These are phyloP conservation scores for Quercus tomentella DNA, from an alignment of 331 rosid species.

Conservation along the genomic window DNA sequence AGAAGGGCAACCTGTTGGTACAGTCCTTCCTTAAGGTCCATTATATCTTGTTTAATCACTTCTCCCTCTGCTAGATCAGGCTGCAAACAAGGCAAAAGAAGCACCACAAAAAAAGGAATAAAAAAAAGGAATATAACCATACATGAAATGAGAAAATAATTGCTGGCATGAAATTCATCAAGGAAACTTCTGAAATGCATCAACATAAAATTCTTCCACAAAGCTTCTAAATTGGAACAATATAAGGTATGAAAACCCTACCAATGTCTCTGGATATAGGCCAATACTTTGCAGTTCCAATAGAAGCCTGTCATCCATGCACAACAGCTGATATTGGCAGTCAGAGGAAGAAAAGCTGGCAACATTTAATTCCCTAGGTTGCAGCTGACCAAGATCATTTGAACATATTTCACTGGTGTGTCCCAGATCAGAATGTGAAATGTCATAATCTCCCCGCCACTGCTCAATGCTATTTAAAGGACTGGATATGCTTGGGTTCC, in stretches of 20 bases:
- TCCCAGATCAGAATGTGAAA: slow-evolving; percentile 60
- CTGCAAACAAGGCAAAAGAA: slow-evolving; percentile 45
- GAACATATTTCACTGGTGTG: slow-evolving; percentile 60
- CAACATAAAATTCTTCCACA: neutral
- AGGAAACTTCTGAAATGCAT: slow-evolving; percentile 6
- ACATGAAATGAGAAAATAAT: neutral
- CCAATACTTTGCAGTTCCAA: slow-evolving; percentile 91
- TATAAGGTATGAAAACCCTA: slow-evolving; percentile 30
- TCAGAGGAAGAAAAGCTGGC: slow-evolving; percentile 53
- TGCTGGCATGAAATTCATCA: slow-evolving; percentile 16
- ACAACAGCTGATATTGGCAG: slow-evolving; percentile 73
- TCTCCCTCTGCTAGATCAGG: slow-evolving; percentile 85
- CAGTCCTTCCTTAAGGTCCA: slow-evolving; percentile 62
- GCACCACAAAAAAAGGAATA: neutral
- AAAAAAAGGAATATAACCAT: slow-evolving; percentile 2
- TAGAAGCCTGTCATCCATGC: slow-evolving; percentile 66
- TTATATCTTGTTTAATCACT: slow-evolving; percentile 56
- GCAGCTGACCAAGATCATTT: slow-evolving; percentile 61
- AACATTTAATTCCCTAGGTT: slow-evolving; percentile 34
- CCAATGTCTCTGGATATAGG: slow-evolving; percentile 77
- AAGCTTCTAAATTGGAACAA: slow-evolving; percentile 8
- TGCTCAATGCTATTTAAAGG: slow-evolving; percentile 56
- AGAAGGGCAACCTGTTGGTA: slow-evolving; percentile 58
- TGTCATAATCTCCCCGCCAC: slow-evolving; percentile 69
- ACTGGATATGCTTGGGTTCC: slow-evolving; percentile 58